phyloP scores from a whole-genome alignment of 768 basidiomycete species.

The Mycena metata region DNA sequence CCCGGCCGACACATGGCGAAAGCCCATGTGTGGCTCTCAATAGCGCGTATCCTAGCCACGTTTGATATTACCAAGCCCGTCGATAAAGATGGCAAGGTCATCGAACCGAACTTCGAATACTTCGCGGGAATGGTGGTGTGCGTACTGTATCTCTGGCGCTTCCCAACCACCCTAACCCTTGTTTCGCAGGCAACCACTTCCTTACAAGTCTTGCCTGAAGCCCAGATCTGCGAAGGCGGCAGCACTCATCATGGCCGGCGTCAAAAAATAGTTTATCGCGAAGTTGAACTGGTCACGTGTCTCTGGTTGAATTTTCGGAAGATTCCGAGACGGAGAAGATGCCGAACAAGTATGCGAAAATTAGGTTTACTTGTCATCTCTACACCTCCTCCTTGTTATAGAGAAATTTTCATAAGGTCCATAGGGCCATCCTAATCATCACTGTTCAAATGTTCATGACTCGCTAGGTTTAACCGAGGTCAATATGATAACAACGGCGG shows the following conservation, averaged over 20 bases:
- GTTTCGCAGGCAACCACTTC: constrained; percentile 37
- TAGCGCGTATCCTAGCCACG: constrained; percentile 1
- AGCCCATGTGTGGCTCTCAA: constrained; percentile 7
- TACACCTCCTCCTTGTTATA: too few relatives aligned
- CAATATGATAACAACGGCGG: too few relatives aligned
- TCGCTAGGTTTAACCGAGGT: too few relatives aligned
- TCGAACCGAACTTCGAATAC: constrained; percentile 44
- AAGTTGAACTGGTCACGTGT: background rate
- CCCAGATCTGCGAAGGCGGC: constrained; percentile 44
- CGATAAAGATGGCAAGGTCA: constrained; percentile 14
- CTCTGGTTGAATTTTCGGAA: too few relatives aligned
- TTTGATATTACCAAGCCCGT: constrained; percentile 22
- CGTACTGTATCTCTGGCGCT: background rate
- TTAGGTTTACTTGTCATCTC: too few relatives aligned
- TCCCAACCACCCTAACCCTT: background rate
- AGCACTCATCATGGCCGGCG: constrained; percentile 34
- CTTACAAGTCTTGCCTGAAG: constrained; percentile 48
- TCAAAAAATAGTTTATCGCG: background rate
- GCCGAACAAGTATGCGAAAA: too few relatives aligned
- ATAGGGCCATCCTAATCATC: too few relatives aligned
- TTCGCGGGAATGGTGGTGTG: background rate
- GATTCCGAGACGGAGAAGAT: too few relatives aligned
- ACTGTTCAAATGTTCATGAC: too few relatives aligned
- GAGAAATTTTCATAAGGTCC: too few relatives aligned
- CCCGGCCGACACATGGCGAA: constrained; percentile 22